Conservation (phyloP, 2,329 filamentous ascomycete genomes). For the Neurospora sp. region DNA sequence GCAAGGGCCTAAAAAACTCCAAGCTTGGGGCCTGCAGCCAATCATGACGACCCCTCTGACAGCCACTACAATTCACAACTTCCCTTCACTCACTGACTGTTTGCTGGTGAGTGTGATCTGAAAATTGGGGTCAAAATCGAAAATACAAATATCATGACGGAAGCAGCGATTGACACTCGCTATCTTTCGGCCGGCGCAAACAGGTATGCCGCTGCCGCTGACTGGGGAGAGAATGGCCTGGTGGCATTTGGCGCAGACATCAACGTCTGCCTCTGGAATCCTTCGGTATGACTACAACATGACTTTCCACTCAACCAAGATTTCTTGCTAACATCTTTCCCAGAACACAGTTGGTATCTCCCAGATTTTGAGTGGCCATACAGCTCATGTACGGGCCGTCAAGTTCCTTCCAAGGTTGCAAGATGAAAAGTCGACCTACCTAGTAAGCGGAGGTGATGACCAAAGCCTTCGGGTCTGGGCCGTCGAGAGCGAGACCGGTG, state of each 20-base stretch:
- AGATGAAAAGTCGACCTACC: slow-evolving; percentile 38
- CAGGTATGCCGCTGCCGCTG: slow-evolving; percentile 77
- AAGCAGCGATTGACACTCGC: slow-evolving; percentile 27
- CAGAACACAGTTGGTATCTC: slow-evolving; percentile 47
- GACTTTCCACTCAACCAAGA: neutral
- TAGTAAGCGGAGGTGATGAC: slow-evolving; percentile 78
- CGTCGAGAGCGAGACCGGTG: slow-evolving; percentile 18
- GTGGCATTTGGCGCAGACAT: slow-evolving; percentile 84
- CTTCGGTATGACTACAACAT: slow-evolving; percentile 45
- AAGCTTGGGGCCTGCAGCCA: neutral
- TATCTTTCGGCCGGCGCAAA: slow-evolving; percentile 78
- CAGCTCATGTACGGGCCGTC: slow-evolving; percentile 71
- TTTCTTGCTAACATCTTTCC: neutral
- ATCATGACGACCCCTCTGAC: neutral
- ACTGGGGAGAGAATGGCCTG: slow-evolving; percentile 68
- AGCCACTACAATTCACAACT: neutral
- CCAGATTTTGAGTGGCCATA: slow-evolving; percentile 64
- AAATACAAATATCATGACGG: slow-evolving; percentile 13
- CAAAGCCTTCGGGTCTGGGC: slow-evolving; percentile 68
- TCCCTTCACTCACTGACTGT: neutral
- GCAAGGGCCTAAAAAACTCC: neutral
- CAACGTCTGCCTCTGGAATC: slow-evolving; percentile 83
- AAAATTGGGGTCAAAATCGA: neutral
- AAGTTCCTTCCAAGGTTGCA: slow-evolving; percentile 56
- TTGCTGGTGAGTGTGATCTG: neutral